These are phyloP conservation scores for Sporobolus alterniflorus DNA, from an alignment of 202 grass and related monocot genomes.

Conservation along the genomic window DNA sequence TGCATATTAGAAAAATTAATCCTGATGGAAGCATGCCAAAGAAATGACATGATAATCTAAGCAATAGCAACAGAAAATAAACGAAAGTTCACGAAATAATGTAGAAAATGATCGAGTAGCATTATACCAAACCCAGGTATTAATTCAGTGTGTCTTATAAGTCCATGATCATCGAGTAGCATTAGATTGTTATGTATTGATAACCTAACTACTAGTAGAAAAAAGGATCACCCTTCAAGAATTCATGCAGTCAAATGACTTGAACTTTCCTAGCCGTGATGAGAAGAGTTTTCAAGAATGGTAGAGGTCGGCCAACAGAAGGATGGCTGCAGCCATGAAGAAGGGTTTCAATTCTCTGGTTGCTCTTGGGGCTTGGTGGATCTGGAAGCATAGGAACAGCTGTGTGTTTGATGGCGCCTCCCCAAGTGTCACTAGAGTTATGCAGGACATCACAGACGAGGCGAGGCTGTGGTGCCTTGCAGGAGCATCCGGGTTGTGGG, in stretches of 20 bases:
- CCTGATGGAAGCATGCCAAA: not conserved
- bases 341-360: too few relatives aligned
- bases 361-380: too few relatives aligned
- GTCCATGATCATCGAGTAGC: not conserved
- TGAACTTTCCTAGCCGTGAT: too few relatives aligned
- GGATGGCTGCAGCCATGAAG: too few relatives aligned
- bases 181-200: not conserved
- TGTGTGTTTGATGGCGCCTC: too few relatives aligned
- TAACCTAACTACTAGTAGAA: not conserved
- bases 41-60: not conserved
- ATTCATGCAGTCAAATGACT: not conserved
- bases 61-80: not conserved
- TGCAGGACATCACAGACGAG: too few relatives aligned
- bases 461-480: too few relatives aligned
- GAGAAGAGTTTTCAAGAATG: too few relatives aligned
- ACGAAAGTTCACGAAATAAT: not conserved
- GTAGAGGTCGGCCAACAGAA: too few relatives aligned
- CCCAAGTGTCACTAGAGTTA: too few relatives aligned
- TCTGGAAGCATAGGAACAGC: too few relatives aligned
- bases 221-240: not conserved
- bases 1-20: constrained; percentile 17
- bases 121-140: constrained; percentile 1
- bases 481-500: too few relatives aligned
- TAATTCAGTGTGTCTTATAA: not conserved
- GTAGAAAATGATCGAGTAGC: not conserved